These are phyloP conservation scores for Daedaleopsis sinensis DNA, from an alignment of 768 basidiomycete species.

Conservation along the genomic window DNA sequence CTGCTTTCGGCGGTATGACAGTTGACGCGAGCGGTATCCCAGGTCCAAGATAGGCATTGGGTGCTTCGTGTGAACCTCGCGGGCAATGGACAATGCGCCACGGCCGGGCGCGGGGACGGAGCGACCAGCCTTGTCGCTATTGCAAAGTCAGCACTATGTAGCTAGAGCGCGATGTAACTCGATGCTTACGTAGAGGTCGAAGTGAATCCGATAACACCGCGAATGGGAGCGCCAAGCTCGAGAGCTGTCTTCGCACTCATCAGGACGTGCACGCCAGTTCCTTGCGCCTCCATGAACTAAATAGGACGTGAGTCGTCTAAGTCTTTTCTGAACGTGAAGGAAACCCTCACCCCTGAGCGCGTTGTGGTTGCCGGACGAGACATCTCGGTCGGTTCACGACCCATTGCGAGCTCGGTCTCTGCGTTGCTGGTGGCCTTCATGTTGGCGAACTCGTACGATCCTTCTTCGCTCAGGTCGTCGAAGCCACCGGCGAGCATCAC, in stretches of 20 bases:
- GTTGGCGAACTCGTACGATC: constrained; percentile 98
- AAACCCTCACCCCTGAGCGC: constrained; percentile 77
- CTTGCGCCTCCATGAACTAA: constrained; percentile 95
- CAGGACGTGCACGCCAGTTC: constrained; percentile 94
- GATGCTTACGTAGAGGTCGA: constrained; percentile 87
- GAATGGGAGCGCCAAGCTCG: constrained; percentile 91
- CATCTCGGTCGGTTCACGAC: constrained; percentile 98
- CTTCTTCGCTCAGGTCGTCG: constrained; percentile 98
- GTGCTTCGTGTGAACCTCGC: constrained; percentile 79
- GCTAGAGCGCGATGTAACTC: not conserved
- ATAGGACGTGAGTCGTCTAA: constrained; percentile 2
- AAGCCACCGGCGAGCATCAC: constrained; percentile 99
- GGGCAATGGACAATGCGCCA: constrained; percentile 87
- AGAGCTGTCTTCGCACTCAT: constrained; percentile 98
- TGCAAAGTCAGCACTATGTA: constrained; percentile 16
- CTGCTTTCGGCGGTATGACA: constrained; percentile 93
- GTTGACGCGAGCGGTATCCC: constrained; percentile 90
- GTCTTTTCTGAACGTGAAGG: not conserved
- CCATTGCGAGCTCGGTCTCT: constrained; percentile 97
- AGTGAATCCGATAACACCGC: constrained; percentile 92
- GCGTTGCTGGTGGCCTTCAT: constrained; percentile 99
- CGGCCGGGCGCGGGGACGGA: constrained; percentile 97
- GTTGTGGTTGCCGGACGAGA: constrained; percentile 97
- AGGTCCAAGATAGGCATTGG: constrained; percentile 82
- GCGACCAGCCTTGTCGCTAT: constrained; percentile 96